These are phyloP conservation scores for Jamesozyma jinghongensis DNA, from an alignment of 805 yeast species.

Conservation along the genomic window DNA sequence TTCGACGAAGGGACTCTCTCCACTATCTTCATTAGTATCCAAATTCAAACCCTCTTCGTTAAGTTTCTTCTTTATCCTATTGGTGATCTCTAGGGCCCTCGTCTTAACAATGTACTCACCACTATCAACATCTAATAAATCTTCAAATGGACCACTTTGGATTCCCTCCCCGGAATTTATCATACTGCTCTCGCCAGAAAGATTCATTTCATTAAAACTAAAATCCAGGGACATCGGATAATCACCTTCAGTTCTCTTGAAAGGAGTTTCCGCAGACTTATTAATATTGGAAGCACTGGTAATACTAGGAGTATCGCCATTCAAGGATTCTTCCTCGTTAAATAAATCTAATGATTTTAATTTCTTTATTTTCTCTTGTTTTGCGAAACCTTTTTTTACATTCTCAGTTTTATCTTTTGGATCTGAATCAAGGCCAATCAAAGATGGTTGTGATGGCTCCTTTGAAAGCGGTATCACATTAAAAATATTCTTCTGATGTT, in stretches of 20 bases:
- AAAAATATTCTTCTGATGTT: no score
- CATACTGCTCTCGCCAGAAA: conserved; percentile 10
- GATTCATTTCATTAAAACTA: conserved; percentile 16
- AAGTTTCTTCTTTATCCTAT: no score
- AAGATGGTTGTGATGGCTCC: no score
- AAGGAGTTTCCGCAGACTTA: neutral
- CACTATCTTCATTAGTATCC: neutral
- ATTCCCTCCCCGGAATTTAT: no score
- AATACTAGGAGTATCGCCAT: neutral
- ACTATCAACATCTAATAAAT: no score
- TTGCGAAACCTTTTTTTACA: no score
- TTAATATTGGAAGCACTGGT: neutral
- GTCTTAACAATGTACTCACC: no score
- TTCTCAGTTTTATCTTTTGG: no score
- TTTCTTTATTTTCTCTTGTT: neutral
- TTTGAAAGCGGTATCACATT: no score
- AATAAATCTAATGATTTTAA: neutral
- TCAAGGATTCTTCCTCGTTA: neutral
- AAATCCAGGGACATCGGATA: conserved; percentile 7
- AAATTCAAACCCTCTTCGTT: neutral
- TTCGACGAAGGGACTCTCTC: no score
- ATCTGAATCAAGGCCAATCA: no score
- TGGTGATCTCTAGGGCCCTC: neutral
- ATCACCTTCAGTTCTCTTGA: neutral
- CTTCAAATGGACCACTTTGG: no score